phyloP scores from a whole-genome alignment of 495 filamentous ascomycete species.

The Neurospora sp. region DNA sequence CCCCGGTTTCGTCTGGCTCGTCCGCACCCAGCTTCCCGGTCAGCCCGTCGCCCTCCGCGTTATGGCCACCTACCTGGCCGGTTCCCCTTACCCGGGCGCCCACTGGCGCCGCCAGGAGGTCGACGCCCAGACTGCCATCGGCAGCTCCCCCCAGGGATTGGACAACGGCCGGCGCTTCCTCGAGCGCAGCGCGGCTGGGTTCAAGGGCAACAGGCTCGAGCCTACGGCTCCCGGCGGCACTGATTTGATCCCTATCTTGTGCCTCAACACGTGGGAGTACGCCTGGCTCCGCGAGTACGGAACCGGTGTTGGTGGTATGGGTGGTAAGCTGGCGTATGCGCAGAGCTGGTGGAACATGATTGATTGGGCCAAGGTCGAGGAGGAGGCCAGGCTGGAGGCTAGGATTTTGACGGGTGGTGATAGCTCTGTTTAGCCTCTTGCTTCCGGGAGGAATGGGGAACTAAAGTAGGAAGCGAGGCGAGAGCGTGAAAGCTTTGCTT shows the following conservation, averaged over 20 bases:
- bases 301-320: slow-evolving; percentile 29
- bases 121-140: slow-evolving; percentile 64
- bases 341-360: slow-evolving; percentile 78
- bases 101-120: slow-evolving; percentile 69
- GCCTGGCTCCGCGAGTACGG: slow-evolving; percentile 82
- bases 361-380: slow-evolving; percentile 69
- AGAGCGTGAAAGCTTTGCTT: not conserved
- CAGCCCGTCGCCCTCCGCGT: slow-evolving; percentile 49
- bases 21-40: slow-evolving; percentile 34
- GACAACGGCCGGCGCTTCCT: slow-evolving; percentile 19
- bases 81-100: slow-evolving; percentile 74
- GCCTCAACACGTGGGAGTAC: slow-evolving; percentile 95
- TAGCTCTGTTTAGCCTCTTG: not conserved
- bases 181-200: slow-evolving; percentile 32
- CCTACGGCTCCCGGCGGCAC: slow-evolving; percentile 52
- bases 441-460: not conserved
- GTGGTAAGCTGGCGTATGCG: slow-evolving; percentile 66
- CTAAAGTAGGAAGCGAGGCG: not conserved
- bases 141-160: slow-evolving; percentile 24
- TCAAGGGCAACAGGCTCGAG: slow-evolving; percentile 6
- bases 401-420: slow-evolving; percentile 1
- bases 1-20: slow-evolving; percentile 92
- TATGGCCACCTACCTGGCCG: slow-evolving; percentile 83
- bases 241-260: slow-evolving; percentile 65
- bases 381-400: slow-evolving; percentile 13